phyloP scores from a whole-genome alignment of 176 grass and related monocot species.

The Cenchrus fungigraminus region DNA sequence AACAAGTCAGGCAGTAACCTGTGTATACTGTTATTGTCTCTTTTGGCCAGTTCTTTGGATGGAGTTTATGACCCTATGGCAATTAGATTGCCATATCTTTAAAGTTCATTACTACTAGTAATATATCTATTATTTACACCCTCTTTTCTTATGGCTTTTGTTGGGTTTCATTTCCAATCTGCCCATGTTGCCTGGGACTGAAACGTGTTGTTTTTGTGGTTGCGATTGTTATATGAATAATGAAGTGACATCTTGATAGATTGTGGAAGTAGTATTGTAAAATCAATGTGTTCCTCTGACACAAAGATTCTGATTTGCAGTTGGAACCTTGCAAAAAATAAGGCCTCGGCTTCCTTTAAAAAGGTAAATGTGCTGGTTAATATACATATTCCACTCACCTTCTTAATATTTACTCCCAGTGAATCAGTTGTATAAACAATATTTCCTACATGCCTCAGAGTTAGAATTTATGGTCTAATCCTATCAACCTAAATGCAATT shows the following conservation, averaged over 20 bases:
- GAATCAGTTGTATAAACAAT: background rate
- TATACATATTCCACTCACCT: conserved; percentile 7
- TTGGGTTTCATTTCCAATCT: background rate
- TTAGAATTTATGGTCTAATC: conserved; percentile 16
- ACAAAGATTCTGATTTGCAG: conserved; percentile 43
- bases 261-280: conserved; percentile 20
- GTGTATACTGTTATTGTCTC: background rate
- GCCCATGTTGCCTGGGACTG: background rate
- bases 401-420: background rate
- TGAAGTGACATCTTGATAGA: conserved; percentile 30
- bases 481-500: background rate
- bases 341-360: background rate
- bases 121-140: background rate
- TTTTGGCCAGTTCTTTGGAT: conserved; percentile 17
- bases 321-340: conserved; percentile 7
- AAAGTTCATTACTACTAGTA: background rate
- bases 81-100: conserved; percentile 28
- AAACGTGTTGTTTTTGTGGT: background rate
- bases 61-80: background rate
- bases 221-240: conserved; percentile 5
- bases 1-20: conserved; percentile 9
- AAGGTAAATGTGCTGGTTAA: conserved; percentile 37
- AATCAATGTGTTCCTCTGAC: conserved; percentile 30
- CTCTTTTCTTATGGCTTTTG: background rate
- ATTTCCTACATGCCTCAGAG: conserved; percentile 9